phyloP scores from a whole-genome alignment of 176 grass and related monocot species.

The Cenchrus fungigraminus region DNA sequence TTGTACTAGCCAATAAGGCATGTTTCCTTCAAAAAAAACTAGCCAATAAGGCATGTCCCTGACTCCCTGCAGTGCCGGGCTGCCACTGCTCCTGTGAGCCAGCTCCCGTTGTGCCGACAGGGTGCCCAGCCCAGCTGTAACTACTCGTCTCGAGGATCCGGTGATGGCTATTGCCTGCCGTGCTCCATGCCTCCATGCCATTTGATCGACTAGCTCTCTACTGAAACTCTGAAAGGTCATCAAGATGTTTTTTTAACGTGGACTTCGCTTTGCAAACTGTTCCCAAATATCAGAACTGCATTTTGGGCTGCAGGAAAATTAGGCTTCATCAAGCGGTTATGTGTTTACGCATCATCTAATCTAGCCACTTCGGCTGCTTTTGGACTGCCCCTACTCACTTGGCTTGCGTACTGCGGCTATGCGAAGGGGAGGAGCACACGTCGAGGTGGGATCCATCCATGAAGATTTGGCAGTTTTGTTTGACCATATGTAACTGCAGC shows the following conservation, averaged over 20 bases:
- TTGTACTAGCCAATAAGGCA: conserved; percentile 1
- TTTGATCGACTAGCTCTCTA: not conserved
- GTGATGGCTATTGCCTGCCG: not conserved
- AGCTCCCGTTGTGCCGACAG: conserved; percentile 39
- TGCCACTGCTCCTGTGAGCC: not conserved
- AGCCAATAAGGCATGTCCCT: not conserved
- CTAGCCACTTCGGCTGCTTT: not conserved
- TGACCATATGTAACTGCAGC: not conserved
- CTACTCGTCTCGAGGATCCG: not conserved
- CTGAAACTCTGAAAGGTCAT: not conserved
- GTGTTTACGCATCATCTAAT: not conserved
- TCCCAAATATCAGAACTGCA: not conserved
- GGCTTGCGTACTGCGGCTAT: not conserved
- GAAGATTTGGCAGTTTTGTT: not conserved
- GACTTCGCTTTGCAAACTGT: not conserved
- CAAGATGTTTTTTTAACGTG: not conserved
- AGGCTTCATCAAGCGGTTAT: not conserved
- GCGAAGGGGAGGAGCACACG: no score
- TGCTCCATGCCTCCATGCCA: not conserved
- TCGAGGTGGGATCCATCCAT: not conserved
- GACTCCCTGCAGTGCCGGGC: conserved; percentile 16
- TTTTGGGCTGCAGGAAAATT: not conserved
- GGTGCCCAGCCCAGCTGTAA: not conserved
- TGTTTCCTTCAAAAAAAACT: no score
- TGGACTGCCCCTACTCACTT: not conserved